Conservation (phyloP, 78 protist genomes). For the Chrysochromulina parva region DNA sequence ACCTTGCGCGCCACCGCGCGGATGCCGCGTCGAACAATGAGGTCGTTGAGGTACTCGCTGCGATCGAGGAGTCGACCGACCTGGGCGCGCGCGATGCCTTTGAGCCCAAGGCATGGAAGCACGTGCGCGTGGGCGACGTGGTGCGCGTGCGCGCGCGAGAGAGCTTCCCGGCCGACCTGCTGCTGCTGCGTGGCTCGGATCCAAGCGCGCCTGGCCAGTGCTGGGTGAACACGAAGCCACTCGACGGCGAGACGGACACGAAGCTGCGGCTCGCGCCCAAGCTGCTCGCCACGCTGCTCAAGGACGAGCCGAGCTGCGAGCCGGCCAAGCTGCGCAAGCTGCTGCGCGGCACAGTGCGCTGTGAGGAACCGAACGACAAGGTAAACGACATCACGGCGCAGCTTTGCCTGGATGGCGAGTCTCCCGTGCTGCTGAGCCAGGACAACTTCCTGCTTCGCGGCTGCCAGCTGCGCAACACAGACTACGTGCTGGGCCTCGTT, state of each 20-base stretch:
- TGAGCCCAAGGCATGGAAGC: background rate
- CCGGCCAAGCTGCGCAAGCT: background rate
- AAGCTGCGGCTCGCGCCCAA: background rate
- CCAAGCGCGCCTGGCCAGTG: background rate
- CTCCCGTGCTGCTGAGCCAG: no score
- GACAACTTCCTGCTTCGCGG: no score
- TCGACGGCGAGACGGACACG: conserved; percentile 53
- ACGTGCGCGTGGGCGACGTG: background rate
- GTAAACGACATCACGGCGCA: background rate
- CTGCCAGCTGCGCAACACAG: conserved; percentile 77
- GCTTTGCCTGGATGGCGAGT: no score
- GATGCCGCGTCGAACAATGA: background rate
- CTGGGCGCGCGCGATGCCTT: background rate
- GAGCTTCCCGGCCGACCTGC: background rate
- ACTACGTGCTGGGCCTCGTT: conserved; percentile 59
- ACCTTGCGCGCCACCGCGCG: background rate
- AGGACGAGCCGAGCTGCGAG: no score
- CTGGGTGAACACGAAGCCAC: conserved; percentile 21
- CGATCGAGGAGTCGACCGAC: background rate
- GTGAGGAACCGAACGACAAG: no score
- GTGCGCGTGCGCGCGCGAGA: background rate
- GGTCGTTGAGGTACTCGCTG: background rate
- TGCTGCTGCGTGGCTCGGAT: background rate
- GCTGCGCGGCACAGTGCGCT: background rate
- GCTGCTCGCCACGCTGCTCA: background rate